phyloP scores from a whole-genome alignment of 148 eudicot species.

The Heliamphora exappendiculata region DNA sequence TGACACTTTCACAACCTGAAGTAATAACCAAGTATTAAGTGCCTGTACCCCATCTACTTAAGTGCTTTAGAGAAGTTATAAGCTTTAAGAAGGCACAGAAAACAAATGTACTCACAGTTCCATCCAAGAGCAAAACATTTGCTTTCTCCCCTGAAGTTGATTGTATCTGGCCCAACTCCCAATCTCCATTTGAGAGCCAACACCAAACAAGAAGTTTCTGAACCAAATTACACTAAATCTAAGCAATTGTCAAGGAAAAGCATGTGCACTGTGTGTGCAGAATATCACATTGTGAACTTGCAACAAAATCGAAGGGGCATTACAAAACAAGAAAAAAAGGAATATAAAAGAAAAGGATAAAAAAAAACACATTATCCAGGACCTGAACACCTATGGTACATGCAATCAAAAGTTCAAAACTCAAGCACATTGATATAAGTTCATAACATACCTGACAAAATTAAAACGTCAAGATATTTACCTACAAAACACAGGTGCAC shows the following conservation, averaged over 20 bases:
- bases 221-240: conserved; percentile 17
- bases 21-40: conserved; percentile 18
- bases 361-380: too few relatives aligned
- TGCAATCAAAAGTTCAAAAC: too few relatives aligned
- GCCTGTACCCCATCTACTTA: not conserved
- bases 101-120: conserved; percentile 56
- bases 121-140: conserved; percentile 47
- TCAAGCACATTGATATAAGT: not conserved
- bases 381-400: too few relatives aligned
- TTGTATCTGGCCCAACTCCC: conserved; percentile 70
- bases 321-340: too few relatives aligned
- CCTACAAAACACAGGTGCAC: too few relatives aligned
- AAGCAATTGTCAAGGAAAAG: conserved; percentile 1
- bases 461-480: not conserved
- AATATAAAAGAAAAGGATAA: too few relatives aligned
- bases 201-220: conserved; percentile 96
- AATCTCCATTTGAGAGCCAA: conserved; percentile 48
- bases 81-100: conserved; percentile 7
- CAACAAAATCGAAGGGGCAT: not conserved
- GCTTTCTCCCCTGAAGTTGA: conserved; percentile 65
- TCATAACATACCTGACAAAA: not conserved
- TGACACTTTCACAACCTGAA: conserved; percentile 53
- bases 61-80: conserved; percentile 7
- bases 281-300: not conserved
- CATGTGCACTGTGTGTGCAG: not conserved